Conservation (phyloP, 1,139 yeast species). For the Candida gigantensis region DNA sequence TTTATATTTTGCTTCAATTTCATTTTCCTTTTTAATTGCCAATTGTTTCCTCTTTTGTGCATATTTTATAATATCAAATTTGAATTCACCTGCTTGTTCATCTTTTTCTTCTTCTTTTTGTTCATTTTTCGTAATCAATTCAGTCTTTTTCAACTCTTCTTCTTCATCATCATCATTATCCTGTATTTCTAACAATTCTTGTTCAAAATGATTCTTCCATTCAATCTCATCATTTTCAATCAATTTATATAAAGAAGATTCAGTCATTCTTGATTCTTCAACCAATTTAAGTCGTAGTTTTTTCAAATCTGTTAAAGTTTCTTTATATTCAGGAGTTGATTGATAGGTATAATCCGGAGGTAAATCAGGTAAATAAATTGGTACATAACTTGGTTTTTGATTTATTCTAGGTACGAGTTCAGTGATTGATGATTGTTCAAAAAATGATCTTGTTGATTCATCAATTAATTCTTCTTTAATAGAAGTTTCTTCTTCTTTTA, state of each 20-base stretch:
- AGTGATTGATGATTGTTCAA: slow-evolving; percentile 52
- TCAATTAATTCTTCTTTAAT: slow-evolving; percentile 4
- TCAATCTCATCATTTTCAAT: slow-evolving; percentile 44
- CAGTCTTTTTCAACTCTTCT: too few species aligned
- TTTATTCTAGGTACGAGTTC: slow-evolving; percentile 57
- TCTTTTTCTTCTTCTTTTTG: slow-evolving; percentile 3
- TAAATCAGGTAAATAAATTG: slow-evolving; percentile 76
- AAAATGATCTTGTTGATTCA: slow-evolving; percentile 40
- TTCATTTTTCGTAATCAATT: not conserved
- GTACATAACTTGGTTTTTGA: slow-evolving; percentile 55
- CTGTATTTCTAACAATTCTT: slow-evolving; percentile 17
- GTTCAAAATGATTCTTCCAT: slow-evolving; percentile 33
- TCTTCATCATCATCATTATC: too few species aligned
- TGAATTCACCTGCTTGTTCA: slow-evolving; percentile 12
- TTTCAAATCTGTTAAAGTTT: slow-evolving; percentile 70
- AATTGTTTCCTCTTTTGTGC: slow-evolving; percentile 47
- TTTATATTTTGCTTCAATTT: slow-evolving; percentile 15
- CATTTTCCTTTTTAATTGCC: slow-evolving; percentile 20
- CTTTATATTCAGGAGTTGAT: slow-evolving; percentile 67
- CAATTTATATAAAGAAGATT: slow-evolving; percentile 67
- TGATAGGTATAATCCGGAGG: slow-evolving; percentile 94
- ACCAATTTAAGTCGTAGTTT: slow-evolving; percentile 69
- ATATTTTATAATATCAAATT: slow-evolving; percentile 58
- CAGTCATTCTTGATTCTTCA: slow-evolving; percentile 79
- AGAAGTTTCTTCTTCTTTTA: slow-evolving; percentile 5